Base-by-base conservation (phyloP, 495 filamentous ascomycete genomes). In the Tuber magnatum region DNA sequence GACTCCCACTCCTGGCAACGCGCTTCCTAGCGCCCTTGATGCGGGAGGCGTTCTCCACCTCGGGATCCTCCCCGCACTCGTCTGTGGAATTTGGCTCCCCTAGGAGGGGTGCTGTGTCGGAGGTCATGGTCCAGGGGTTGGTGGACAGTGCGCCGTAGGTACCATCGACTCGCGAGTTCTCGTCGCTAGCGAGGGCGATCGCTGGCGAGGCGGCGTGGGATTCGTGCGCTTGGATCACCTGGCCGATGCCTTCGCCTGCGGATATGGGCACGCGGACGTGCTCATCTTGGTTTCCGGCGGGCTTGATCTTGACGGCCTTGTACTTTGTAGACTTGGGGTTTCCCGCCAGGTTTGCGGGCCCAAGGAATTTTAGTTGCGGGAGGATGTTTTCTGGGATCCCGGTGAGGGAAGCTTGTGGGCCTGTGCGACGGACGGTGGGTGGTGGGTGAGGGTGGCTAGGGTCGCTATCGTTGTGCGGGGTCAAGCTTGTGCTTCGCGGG, bases 301-400 rank as follows among this genome's bases (percentile, higher is more conserved):
- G 80, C 72, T 85, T 84, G 48, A 83, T 94, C 84, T 97, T 97
- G 71, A 99, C 94, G 20, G 89, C 90, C 44, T 90, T 91, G 75
- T 93, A 94, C n/a, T 91, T 90, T 2, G 95, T 97, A 73, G 88
- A 86, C 76, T 91, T 90, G 5, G 95, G 95, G 48, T 92, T 89
- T 72, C 89, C 92, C 3, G 95, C 96, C 24, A 92, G 88, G 80
- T 99, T 99, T 2, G 93, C 96, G 0, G 95, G 95, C 0, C 96
- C 95, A 3, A 99, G 89, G 80, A 95, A 92, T 80, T 92, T 95
- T 18, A 97, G 86, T 76, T 97, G 94, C 78, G 94, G 89, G 70
- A 87, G 88, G 74, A 97, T 88, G 70, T 97, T 93, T 71, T 86
- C 85, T 28, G 88, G 81, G 69, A 88, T 90, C 3, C 86, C 80